Evolutionary conservation across 495 filamentous ascomycete species (phyloP), one percentile per base, ranked within the genome.

Genomic region (Xylona heveae): DNA sequence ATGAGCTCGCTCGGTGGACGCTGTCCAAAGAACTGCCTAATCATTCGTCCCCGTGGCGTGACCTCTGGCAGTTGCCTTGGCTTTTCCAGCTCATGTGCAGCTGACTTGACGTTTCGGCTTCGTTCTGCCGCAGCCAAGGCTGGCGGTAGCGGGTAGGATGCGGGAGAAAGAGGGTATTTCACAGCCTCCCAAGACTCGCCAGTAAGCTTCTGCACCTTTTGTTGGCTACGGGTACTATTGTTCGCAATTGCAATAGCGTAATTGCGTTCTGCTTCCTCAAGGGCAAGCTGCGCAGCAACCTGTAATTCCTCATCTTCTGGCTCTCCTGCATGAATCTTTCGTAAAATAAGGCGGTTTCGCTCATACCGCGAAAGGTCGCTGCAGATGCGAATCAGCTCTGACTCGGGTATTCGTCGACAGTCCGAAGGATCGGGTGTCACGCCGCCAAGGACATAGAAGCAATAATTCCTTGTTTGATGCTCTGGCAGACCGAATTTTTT

Each of bases 1-100:
- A 99, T 95, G 56, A 99, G 64, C 55, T 95, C 90, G 50, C 83
- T 93, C 2, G 90, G 90, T 12, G 88, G 88, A 44, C 88, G 61
- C 35, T 82, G 69, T 31, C 90, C 88, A 45, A 90, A 81, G 61
- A 94, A 93, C 34, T 59, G 56, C 41, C 71, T 61, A 45, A 84
- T 49, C 54, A 16, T 74, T 64, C 45, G 68, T 48, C 42, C 65
- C 48, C 26, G 54, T 40, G 38, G 60, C 45, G 45, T 16, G 37
- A 19, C 47, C 40, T 6, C 37, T 42, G 0, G 57, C 53, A 18
- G 59, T 54, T 21, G 62, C 57, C 4, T 64, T 1, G 67, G 58
- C 2, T 67, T 51, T 47, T 74, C 67, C 9, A 74, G 49, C 35
- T 64, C 63, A 24, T 62, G 57, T 32, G 59, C 64, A 8, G 72